A percentile compares a stretch with the other conserved stretches of the same genome.
Conservation (phyloP, 2,329 filamentous ascomycete species). For the Hypoxylon sp. region DNA sequence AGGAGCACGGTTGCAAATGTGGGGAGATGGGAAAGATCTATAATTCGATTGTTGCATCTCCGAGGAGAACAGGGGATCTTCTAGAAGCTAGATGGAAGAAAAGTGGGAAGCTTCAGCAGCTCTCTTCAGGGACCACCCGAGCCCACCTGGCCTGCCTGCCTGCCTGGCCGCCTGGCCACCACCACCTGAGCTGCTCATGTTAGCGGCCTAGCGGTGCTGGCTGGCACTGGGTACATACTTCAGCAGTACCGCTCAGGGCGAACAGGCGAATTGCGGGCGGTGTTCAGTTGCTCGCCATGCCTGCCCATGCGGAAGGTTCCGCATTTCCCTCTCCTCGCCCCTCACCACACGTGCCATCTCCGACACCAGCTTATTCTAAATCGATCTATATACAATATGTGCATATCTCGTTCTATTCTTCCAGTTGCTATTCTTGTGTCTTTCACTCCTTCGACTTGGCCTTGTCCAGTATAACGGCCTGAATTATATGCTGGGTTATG, state of each 20-base stretch:
- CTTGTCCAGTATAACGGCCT: too few relatives aligned
- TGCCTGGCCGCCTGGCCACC: too few relatives aligned
- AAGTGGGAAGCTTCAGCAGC: conserved; percentile 16
- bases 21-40: conserved; percentile 32
- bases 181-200: too few relatives aligned
- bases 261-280: conserved; percentile 30
- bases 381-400: too few relatives aligned
- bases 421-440: background rate
- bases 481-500: too few relatives aligned
- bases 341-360: conserved; percentile 16
- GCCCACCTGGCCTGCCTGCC: too few relatives aligned
- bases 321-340: too few relatives aligned
- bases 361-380: background rate
- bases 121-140: too few relatives aligned
- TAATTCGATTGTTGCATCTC: conserved; percentile 39
- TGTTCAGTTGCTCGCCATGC: conserved; percentile 10
- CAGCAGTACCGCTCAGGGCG: too few relatives aligned
- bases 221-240: conserved; percentile 23
- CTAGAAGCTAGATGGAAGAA: conserved; percentile 21
- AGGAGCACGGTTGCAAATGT: conserved; percentile 23
- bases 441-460: too few relatives aligned
- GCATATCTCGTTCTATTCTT: background rate
- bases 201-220: too few relatives aligned
- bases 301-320: conserved; percentile 24
- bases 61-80: conserved; percentile 34